Conservation (phyloP, 306 rosid species). For the Sophora flavescens region DNA sequence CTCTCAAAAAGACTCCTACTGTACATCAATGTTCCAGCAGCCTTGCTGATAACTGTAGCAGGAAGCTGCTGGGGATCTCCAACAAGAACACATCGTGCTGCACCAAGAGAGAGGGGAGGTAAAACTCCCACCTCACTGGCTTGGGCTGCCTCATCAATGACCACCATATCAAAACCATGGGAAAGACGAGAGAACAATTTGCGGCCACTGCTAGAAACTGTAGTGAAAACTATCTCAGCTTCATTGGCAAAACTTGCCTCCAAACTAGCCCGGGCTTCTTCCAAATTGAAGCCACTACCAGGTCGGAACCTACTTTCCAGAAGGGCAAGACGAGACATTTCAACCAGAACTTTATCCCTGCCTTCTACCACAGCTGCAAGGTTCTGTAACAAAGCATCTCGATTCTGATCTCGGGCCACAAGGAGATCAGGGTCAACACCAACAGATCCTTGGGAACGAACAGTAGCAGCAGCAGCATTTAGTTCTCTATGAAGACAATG, state of each 20-base stretch:
- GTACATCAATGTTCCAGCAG: slow-evolving; percentile 95
- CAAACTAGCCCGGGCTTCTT: slow-evolving; percentile 94
- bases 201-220: slow-evolving; percentile 98
- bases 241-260: slow-evolving; percentile 99
- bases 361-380: slow-evolving; percentile 94
- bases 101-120: slow-evolving; percentile 98
- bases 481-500: slow-evolving; percentile 85
- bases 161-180: slow-evolving; percentile 99
- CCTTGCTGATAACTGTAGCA: slow-evolving; percentile 98
- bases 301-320: slow-evolving; percentile 89
- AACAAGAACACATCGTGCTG: slow-evolving; percentile 97
- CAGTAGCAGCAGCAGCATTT: slow-evolving; percentile 86
- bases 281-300: slow-evolving; percentile 84
- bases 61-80: slow-evolving; percentile 99
- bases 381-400: slow-evolving; percentile 83
- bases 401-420: slow-evolving; percentile 87
- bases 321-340: slow-evolving; percentile 91
- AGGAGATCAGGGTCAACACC: slow-evolving; percentile 97
- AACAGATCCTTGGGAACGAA: slow-evolving; percentile 95
- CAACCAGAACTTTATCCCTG: slow-evolving; percentile 91
- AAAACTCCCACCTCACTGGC: slow-evolving; percentile 97
- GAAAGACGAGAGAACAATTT: slow-evolving; percentile 96
- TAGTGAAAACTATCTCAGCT: slow-evolving; percentile 96
- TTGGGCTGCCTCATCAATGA: slow-evolving; percentile 98
- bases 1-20: slow-evolving; percentile 98